Evolutionary conservation across 768 basidiomycete genomes (phyloP), one percentile per base, ranked within the genome.

Genomic region (Pulveroboletus sp.): DNA sequence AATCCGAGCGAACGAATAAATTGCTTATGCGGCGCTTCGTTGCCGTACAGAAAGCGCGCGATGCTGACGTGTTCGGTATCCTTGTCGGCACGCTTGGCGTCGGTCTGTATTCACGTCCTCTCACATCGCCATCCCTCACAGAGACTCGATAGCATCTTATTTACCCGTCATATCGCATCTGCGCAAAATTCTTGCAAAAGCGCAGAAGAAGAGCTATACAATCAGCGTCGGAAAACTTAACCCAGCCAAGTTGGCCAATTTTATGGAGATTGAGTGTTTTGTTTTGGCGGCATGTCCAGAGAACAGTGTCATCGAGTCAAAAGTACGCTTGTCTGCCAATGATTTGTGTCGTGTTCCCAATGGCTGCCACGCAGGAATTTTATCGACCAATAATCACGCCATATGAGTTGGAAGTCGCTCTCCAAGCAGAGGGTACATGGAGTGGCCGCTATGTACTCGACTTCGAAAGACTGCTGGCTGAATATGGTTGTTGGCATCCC

Each of bases 241-340:
- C 57, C 94, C 97, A 0, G 80, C 93, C 7, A 98, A 98, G 61
- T 77, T 98, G 19, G 95, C 85, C 9, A 99, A 98, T 68, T 98
- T 97, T 66, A 78, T 89, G 60, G 94, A 97, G 65, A 85, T 99
- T 41, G 95, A 97, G 62, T 95, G 94, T 60, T 98, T 93, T 60
- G 86, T 97, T 16, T 76, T 97, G 49, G 90, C 97, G 4, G 94
- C 94, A 3, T 99, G 97, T 67, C 87, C 87, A 0, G 94, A 99
- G 65, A 95, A 95, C 57, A 90, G 87, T 44, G 63, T 97, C 21
- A 74, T 87, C 31, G 87, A 90, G 19, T 76, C 82, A 5, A 87
- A 87, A 71, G 85, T 78, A 35, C 6, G 66, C 58, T 6, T 3
- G 3, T 33, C 17, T 3, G 14, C 20, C 14, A 37, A 21, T 16